Evolutionary conservation across 768 basidiomycete species (phyloP), one percentile per base, ranked within the genome.

Genomic region (Hydnomerulius pinastri): DNA sequence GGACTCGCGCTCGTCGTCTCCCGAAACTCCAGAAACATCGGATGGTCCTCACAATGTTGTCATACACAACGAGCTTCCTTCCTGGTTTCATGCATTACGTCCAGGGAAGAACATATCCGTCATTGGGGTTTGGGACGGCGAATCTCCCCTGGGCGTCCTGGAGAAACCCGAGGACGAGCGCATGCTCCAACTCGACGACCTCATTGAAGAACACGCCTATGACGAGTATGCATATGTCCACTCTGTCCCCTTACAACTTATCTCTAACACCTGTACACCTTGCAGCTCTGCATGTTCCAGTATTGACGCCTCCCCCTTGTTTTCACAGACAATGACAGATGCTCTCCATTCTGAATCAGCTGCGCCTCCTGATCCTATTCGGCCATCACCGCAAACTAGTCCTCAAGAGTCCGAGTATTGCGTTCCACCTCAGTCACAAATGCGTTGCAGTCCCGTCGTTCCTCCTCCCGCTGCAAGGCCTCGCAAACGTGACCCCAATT

Each of bases 171-270:
- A 79, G 30, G 73, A 76, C 40, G 73, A 77, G 20, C 70, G 71
- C 44, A 86, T 87, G 70, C 79, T 90, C 54, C 74, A 77, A 35
- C 71, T 91, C 35, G 84, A 87, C 59, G 89, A 91, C 61, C 72
- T 90, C 40, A 79, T 90, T 46, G 83, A 88, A 60, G 81, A 83
- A 53, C 79, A 85, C 59, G 85, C 81, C 27, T 90, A 86, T 65
- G 86, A 87, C 55, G 86, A 89, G 87, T 90, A 64, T 54, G 85
- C 38, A 32, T 71, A 43, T 36, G 21, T n/a, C 32, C 47, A 35
- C 50, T 53, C 54, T 45, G 46, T 49, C 24, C 56, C 41, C 21
- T 38, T n/a, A 12, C 18, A 12, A 36, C 38, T 53, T 36, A 48
- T 27, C 17, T 41, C 39, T 45, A 36, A 52, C 48, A 32, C 18